Evolutionary conservation across 805 yeast species (phyloP).

Genomic region (Candida sonorensis): DNA sequence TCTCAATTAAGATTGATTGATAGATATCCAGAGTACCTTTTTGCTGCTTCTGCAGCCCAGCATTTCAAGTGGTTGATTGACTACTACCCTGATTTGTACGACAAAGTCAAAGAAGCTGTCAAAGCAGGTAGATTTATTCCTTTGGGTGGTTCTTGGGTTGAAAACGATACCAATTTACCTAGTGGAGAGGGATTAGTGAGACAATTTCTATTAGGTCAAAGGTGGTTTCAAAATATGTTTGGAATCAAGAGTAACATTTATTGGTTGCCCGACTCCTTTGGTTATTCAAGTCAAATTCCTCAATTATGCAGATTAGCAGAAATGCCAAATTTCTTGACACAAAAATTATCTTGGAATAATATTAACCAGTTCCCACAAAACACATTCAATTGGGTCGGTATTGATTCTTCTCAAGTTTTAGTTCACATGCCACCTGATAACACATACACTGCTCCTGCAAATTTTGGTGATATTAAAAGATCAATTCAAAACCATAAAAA

Average conservation of each 20-base stretch:
- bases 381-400: conserved; percentile 92
- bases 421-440: conserved; percentile 98
- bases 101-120: conserved; percentile 57
- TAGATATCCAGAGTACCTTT: conserved; percentile 84
- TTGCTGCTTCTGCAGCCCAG: conserved; percentile 94
- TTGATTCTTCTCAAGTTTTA: conserved; percentile 88
- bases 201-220: conserved; percentile 86
- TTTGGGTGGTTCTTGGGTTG: conserved; percentile 98
- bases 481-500: conserved; percentile 80
- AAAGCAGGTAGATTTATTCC: conserved; percentile 74
- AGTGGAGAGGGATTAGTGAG: conserved; percentile 84
- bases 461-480: conserved; percentile 86
- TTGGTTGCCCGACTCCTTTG: conserved; percentile 98
- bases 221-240: conserved; percentile 74
- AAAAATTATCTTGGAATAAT: conserved; percentile 94
- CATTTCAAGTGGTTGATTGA: conserved; percentile 87
- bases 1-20: conserved; percentile 82
- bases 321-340: conserved; percentile 80
- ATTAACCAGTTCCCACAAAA: conserved; percentile 84
- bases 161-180: conserved; percentile 95
- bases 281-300: conserved; percentile 92
- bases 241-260: conserved; percentile 69
- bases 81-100: conserved; percentile 79
- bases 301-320: conserved; percentile 87
- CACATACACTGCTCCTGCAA: conserved; percentile 89